Evolutionary conservation across 2,329 filamentous ascomycete genomes (phyloP).

Genomic region (Dothistroma septosporum): DNA sequence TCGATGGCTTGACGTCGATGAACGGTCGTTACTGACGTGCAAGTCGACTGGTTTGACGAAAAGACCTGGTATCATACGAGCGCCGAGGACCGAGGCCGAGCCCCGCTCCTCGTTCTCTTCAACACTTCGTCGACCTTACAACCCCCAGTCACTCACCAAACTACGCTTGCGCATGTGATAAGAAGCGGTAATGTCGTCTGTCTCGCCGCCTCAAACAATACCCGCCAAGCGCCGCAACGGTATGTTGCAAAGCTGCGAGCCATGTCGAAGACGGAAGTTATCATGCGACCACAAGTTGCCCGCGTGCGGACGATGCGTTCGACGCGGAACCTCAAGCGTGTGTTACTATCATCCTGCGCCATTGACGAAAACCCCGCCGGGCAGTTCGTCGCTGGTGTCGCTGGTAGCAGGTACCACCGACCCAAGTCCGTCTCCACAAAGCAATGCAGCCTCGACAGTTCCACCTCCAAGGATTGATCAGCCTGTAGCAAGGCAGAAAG

Average conservation of each 20-base stretch:
- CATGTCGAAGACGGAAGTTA: conserved; percentile 24
- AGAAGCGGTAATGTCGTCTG: conserved; percentile 3
- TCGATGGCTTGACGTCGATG: too few species aligned
- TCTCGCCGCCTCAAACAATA: conserved; percentile 6
- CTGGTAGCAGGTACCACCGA: conserved; percentile 1
- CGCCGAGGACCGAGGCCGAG: not conserved
- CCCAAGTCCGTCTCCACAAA: not conserved
- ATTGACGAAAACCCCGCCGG: conserved; percentile 14
- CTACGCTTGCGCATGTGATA: not conserved
- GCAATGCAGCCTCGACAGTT: not conserved
- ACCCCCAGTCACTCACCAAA: not conserved
- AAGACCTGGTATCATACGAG: too few species aligned
- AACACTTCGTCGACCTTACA: not conserved
- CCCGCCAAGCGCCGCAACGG: conserved; percentile 25
- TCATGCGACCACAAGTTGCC: conserved; percentile 26
- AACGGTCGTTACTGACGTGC: too few species aligned
- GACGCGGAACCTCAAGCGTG: conserved; percentile 12
- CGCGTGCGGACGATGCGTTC: conserved; percentile 21
- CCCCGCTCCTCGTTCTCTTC: not conserved
- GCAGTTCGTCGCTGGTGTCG: not conserved
- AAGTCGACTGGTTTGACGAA: too few species aligned
- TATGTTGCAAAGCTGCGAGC: conserved; percentile 25
- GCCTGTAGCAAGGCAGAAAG: not conserved
- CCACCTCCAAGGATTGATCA: not conserved
- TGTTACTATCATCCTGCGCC: conserved; percentile 28